Percentiles rank a stretch among this genome's conserved stretches.
These are phyloP conservation scores for Chaetothyriales sp. DNA, from an alignment of 2,329 filamentous ascomycete species.

Conservation along the genomic window DNA sequence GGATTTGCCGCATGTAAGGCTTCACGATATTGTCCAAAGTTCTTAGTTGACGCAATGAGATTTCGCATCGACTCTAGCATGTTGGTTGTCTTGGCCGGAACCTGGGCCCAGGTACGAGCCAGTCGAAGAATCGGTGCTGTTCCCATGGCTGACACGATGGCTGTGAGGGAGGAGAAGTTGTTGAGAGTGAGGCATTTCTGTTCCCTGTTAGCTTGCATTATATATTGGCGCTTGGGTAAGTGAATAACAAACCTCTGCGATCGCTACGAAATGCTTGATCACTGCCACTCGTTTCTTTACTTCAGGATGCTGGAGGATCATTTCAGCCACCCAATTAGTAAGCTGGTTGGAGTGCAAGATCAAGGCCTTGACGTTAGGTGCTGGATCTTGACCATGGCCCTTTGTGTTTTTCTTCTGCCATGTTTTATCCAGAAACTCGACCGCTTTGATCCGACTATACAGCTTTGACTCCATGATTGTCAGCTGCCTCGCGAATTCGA, in stretches of 20 bases:
- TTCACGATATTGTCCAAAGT: slow-evolving; percentile 94
- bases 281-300: slow-evolving; percentile 93
- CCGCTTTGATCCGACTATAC: slow-evolving; percentile 90
- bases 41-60: slow-evolving; percentile 94
- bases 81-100: slow-evolving; percentile 66
- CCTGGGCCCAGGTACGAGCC: slow-evolving; percentile 84
- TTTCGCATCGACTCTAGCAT: slow-evolving; percentile 81
- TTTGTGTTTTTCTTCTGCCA: slow-evolving; percentile 92
- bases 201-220: slow-evolving; percentile 11
- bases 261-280: slow-evolving; percentile 93
- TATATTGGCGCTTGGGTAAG: background rate
- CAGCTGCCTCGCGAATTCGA: slow-evolving; percentile 91
- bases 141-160: slow-evolving; percentile 88
- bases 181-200: slow-evolving; percentile 88
- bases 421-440: slow-evolving; percentile 93
- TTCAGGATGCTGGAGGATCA: slow-evolving; percentile 90
- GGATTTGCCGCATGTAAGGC: slow-evolving; percentile 83
- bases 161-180: slow-evolving; percentile 94
- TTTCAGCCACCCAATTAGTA: slow-evolving; percentile 98
- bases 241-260: slow-evolving; percentile 64
- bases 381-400: slow-evolving; percentile 61
- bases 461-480: slow-evolving; percentile 92
- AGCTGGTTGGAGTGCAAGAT: slow-evolving; percentile 97
- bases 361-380: slow-evolving; percentile 85
- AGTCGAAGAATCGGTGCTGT: slow-evolving; percentile 91